These are phyloP conservation scores for Calonectria montana DNA, from an alignment of 2,329 filamentous ascomycete genomes.

Conservation along the genomic window DNA sequence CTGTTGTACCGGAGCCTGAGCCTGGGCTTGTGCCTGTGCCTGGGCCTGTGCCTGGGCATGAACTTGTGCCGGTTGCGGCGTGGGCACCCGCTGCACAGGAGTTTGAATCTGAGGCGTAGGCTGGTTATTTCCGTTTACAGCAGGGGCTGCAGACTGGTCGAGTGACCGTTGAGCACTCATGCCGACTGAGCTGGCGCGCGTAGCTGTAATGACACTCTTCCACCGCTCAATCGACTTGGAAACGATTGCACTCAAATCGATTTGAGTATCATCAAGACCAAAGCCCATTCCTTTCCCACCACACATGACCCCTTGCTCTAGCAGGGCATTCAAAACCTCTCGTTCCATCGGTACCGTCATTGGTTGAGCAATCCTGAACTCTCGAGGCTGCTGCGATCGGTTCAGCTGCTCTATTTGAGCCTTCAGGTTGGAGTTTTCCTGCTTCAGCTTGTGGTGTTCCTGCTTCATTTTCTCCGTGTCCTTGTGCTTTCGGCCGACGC, in stretches of 20 bases:
- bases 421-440: constrained; percentile 68
- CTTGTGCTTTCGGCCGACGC: constrained; percentile 67
- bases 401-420: constrained; percentile 70
- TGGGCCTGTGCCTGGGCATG: constrained; percentile 32
- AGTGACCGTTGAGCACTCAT: constrained; percentile 64
- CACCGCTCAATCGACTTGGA: constrained; percentile 69
- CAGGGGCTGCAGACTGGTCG: constrained; percentile 46
- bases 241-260: constrained; percentile 64
- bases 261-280: constrained; percentile 61
- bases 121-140: constrained; percentile 31
- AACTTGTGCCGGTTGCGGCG: constrained; percentile 14
- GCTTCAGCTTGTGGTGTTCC: constrained; percentile 61
- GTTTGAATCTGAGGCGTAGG: constrained; percentile 35
- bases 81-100: constrained; percentile 31
- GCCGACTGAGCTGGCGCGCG: constrained; percentile 56
- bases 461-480: constrained; percentile 64
- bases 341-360: constrained; percentile 64
- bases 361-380: constrained; percentile 66
- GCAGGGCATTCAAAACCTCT: constrained; percentile 58
- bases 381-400: constrained; percentile 68
- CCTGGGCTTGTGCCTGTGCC: constrained; percentile 9
- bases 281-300: constrained; percentile 57
- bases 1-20: constrained; percentile 13
- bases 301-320: constrained; percentile 56
- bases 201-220: constrained; percentile 69